Evolutionary conservation across 495 filamentous ascomycete genomes (phyloP).

Genomic region (Hypoxylon trugodes): DNA sequence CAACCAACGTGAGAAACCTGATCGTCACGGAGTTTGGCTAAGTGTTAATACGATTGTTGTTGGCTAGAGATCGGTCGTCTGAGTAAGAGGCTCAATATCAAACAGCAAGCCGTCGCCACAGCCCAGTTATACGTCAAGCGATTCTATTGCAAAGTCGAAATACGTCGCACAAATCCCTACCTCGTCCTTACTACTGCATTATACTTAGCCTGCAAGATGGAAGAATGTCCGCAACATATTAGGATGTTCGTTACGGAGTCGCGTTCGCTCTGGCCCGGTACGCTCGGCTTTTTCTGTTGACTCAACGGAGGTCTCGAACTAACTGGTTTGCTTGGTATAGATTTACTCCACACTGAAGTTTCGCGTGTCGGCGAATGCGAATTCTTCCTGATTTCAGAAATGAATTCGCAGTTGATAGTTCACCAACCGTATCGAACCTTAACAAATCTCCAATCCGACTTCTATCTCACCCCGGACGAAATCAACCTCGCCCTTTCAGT

Average conservation of each 20-base stretch:
- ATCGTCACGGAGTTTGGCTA: neutral
- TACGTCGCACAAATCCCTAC: conserved; percentile 93
- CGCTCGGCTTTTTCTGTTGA: conserved; percentile 33
- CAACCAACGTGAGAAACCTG: conserved; percentile 73
- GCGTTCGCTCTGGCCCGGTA: conserved; percentile 85
- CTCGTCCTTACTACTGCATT: conserved; percentile 88
- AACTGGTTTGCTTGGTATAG: conserved; percentile 52
- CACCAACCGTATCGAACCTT: conserved; percentile 97
- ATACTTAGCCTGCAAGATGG: conserved; percentile 98
- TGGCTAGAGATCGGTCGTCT: conserved; percentile 78
- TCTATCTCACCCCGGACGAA: conserved; percentile 81
- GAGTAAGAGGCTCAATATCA: conserved; percentile 77
- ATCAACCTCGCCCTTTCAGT: conserved; percentile 79
- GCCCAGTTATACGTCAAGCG: conserved; percentile 94
- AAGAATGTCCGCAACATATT: conserved; percentile 97
- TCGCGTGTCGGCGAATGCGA: conserved; percentile 94
- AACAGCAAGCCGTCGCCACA: conserved; percentile 93
- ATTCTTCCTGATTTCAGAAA: conserved; percentile 93
- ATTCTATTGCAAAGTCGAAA: conserved; percentile 91
- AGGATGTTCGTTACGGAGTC: conserved; percentile 86
- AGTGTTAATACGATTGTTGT: conserved; percentile 12
- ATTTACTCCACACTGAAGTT: conserved; percentile 82
- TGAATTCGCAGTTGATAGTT: conserved; percentile 92
- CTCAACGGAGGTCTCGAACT: conserved; percentile 1
- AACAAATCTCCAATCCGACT: conserved; percentile 71